Base-by-base conservation (phyloP, 2,329 filamentous ascomycete species). In the Xylariaceae sp. region DNA sequence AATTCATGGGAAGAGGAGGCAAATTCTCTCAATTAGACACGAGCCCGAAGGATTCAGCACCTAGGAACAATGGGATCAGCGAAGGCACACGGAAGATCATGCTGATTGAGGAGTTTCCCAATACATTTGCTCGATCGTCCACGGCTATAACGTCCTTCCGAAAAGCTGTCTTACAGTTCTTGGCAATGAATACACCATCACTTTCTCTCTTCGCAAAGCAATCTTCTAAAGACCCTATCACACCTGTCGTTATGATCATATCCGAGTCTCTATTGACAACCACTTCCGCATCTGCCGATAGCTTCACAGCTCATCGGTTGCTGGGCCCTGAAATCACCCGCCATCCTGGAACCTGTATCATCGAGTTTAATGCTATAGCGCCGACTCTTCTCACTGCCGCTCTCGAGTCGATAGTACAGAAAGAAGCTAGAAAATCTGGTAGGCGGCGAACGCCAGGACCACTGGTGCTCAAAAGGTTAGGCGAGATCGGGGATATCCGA, bases 361-460 rank as follows among this genome's bases (percentile, higher is more conserved):
- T 99, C 62, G 93, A 96, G 63, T 99, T 98, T 76, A 99, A 99
- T 68, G 84, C 90, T 11, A 88, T 99, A 59, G 95, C 95, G 0
- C 88, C 92, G 0, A 95, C 94, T 0, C 84, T 94, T 37, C 83
- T 99, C 67, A 82, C 86, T 11, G 96, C 94, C 74, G 94, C 94
- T 1, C 78, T 99, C 4, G 90, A 95, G 53, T 74, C 90, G 2
- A 82, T 96, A 2, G 84, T 98, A 0, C 81, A 89, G 66, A 97
- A 97, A 72, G 93, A 98, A 73, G 89, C 92, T 1, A 82, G 88
- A 14, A 86, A 87, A 63, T 96, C 91, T 2, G 89, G 89, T 3
- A 82, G 92, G 48, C 85, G 83, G 53, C 87, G 85, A 53, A 91
- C 90, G 0, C 91, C 92, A 0, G 91, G 93, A 0, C 89, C 90